Conservation (phyloP, 2,329 filamentous ascomycete genomes). For the Elsinoe necatrix region DNA sequence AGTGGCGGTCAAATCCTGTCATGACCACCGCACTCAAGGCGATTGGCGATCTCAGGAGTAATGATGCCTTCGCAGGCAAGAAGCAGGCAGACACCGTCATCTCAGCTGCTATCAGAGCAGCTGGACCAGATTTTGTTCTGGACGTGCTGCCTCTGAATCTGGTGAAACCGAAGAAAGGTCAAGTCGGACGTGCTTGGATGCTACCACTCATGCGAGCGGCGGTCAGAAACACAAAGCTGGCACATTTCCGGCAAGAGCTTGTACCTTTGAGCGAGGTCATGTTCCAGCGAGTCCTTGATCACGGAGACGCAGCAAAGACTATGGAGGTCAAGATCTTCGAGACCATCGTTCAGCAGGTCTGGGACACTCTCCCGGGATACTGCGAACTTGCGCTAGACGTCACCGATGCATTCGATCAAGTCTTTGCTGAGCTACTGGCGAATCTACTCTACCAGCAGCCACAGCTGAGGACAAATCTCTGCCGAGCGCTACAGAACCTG, state of each 20-base stretch:
- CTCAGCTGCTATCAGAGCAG: conserved; percentile 75
- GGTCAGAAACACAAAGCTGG: conserved; percentile 77
- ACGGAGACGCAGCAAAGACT: conserved; percentile 74
- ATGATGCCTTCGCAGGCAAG: conserved; percentile 83
- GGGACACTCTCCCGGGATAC: conserved; percentile 88
- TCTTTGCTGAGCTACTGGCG: conserved; percentile 80
- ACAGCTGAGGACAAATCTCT: conserved; percentile 78
- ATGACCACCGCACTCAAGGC: conserved; percentile 66
- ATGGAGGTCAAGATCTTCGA: conserved; percentile 98
- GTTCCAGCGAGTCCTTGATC: conserved; percentile 80
- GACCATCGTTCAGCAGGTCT: conserved; percentile 89
- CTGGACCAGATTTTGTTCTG: conserved; percentile 81
- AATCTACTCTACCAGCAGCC: conserved; percentile 90
- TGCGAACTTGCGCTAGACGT: conserved; percentile 81
- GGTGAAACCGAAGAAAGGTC: conserved; percentile 62
- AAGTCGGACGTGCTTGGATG: conserved; percentile 87
- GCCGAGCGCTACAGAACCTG: conserved; percentile 73
- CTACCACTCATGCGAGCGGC: conserved; percentile 83
- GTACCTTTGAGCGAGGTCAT: conserved; percentile 82
- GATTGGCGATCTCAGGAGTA: conserved; percentile 79
- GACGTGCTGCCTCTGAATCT: conserved; percentile 80
- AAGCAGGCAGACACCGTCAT: conserved; percentile 90
- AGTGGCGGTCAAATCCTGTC: conserved; percentile 76
- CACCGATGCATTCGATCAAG: conserved; percentile 62
- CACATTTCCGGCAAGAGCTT: conserved; percentile 78